phyloP scores from a whole-genome alignment of 2,329 filamentous ascomycete species.

The Exophiala dermatitidis region DNA sequence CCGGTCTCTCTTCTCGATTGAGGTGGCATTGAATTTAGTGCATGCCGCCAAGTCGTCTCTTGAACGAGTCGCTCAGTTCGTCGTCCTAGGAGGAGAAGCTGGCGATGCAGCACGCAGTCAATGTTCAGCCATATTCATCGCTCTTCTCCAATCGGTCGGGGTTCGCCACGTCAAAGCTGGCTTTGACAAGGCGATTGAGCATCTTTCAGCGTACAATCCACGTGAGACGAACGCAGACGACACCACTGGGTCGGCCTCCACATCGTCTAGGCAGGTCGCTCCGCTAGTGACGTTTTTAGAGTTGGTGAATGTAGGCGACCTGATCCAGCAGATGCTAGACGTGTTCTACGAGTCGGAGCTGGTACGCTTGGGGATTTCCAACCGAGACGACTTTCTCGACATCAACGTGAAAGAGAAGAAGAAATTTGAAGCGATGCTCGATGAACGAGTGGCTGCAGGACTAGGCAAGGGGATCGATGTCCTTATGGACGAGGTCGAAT shows the following conservation, averaged over 20 bases:
- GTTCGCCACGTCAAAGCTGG: conserved; percentile 82
- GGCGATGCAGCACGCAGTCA: conserved; percentile 80
- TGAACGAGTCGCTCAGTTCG: conserved; percentile 76
- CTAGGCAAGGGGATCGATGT: conserved; percentile 97
- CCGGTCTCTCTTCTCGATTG: conserved; percentile 89
- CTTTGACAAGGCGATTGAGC: conserved; percentile 85
- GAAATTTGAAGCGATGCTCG: conserved; percentile 96
- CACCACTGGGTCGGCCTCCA: conserved; percentile 58
- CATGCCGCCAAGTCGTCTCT: conserved; percentile 82
- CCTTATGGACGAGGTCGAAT: conserved; percentile 96
- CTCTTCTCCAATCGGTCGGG: conserved; percentile 74
- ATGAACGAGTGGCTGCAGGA: conserved; percentile 90
- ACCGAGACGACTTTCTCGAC: conserved; percentile 90
- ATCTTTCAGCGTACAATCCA: conserved; percentile 86
- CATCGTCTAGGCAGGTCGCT: conserved; percentile 60
- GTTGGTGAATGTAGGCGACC: conserved; percentile 92
- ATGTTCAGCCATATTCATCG: conserved; percentile 82
- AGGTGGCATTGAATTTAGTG: conserved; percentile 82
- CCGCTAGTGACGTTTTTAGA: conserved; percentile 94
- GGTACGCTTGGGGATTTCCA: conserved; percentile 69
- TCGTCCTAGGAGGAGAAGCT: conserved; percentile 68
- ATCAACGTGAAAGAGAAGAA: conserved; percentile 92
- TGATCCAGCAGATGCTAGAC: conserved; percentile 98
- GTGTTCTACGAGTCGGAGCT: conserved; percentile 98
- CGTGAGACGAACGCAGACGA: conserved; percentile 64